Conservation (phyloP, 345 rosid species). For the Pugionium dolabratum region DNA sequence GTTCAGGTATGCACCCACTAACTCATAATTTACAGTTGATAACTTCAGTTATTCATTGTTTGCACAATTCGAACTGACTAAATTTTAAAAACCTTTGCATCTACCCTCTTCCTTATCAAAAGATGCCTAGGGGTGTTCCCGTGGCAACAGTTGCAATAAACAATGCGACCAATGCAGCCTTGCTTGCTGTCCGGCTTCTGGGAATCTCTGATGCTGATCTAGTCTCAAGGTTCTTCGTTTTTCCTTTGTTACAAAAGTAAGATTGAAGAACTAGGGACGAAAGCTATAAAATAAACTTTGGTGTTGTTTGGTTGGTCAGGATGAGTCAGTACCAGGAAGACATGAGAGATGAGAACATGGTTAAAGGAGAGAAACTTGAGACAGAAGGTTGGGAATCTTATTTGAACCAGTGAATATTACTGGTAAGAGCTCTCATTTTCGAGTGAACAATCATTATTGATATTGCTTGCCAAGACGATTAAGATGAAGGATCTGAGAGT, state of each 20-base stretch:
- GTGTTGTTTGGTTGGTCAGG: conserved; percentile 43
- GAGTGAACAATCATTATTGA: neutral
- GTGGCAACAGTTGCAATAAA: conserved; percentile 92
- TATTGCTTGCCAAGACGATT: conserved; percentile 27
- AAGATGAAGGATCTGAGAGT: conserved; percentile 13
- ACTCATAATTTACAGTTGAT: neutral
- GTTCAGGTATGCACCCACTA: conserved; percentile 64
- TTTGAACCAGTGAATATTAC: conserved; percentile 46
- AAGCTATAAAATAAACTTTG: neutral
- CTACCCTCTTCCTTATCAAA: conserved; percentile 11
- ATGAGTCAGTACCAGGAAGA: conserved; percentile 92
- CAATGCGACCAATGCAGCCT: conserved; percentile 84
- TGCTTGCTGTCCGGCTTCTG: conserved; percentile 76
- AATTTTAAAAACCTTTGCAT: neutral
- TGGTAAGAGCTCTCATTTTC: neutral
- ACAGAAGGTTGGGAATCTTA: conserved; percentile 78
- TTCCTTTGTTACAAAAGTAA: conserved; percentile 1
- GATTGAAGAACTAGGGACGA: neutral
- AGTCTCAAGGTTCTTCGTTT: conserved; percentile 44
- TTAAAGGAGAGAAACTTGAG: conserved; percentile 70
- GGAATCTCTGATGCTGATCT: conserved; percentile 74
- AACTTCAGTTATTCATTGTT: conserved; percentile 11
- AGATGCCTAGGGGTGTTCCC: conserved; percentile 98
- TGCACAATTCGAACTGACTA: neutral
- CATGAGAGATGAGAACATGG: conserved; percentile 64